Base-by-base conservation (phyloP, 176 grass and related monocot species). In the Carex pumila region DNA sequence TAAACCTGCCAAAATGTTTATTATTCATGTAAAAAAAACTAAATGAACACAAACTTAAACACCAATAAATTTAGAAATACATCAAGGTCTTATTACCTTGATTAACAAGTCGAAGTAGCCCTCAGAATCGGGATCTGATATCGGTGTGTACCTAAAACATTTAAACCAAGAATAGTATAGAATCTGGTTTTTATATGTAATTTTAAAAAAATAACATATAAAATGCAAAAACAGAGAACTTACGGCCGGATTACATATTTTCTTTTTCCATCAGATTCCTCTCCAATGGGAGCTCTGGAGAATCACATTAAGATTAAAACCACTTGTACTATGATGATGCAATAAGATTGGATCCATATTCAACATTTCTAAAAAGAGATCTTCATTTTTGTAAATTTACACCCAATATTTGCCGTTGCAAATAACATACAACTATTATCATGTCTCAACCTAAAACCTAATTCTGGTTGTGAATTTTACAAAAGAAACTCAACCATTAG, bases 181-280 rank as follows among this genome's bases (percentile, higher is more conserved):
- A 86, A 93, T 94, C 90, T 88, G 84, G 89, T 62, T 88, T 85
- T 91, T 91, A 89, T 54, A 90, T 90, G 85, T 77, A 93, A 89
- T 91, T 91, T 88, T 88, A 5, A 67, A 82, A 82, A 50, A 50
- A 8, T 47, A 50, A 32, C 21, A 21, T 6, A 22, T 31, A 29
- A 45, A 84, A 85, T 91, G 15, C 36, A 7, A 77, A 84, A 80
- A 72, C 10, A 67, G 39, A 80, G 19, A 11, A 84, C 92, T 95
- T 95, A 98, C 92, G 95, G 95, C 41, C 92, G 91, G 88, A 98
- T 95, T 32, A 95, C 92, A 85, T 79, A 95, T 95, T 95, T 94
- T 86, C 65, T 95, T 88, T 85, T 90, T 79, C 91, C 95, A 67
- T 98, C 91, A 39, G 86, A 87, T 91, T 95, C 95, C 85, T 92